These are phyloP conservation scores for Microdochium bolleyi DNA, from an alignment of 2,329 filamentous ascomycete genomes.

Conservation along the genomic window DNA sequence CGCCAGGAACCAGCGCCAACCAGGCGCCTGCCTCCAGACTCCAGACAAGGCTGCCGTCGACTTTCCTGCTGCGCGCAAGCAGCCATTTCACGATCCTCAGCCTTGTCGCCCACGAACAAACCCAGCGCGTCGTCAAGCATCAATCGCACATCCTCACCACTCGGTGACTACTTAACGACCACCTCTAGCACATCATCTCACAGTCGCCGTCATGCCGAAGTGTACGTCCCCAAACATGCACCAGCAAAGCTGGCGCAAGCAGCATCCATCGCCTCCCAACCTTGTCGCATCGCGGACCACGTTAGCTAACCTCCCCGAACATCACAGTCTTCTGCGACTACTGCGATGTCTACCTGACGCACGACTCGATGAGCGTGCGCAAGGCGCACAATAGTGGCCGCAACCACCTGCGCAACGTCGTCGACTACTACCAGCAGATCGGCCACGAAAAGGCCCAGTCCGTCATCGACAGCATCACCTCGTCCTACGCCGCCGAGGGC, in stretches of 20 bases:
- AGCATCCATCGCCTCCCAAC: conserved; percentile 7
- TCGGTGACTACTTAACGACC: neutral
- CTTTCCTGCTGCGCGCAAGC: neutral
- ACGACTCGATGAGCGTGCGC: conserved; percentile 99
- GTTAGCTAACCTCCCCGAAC: conserved; percentile 5
- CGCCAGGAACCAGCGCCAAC: neutral
- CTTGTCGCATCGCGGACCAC: conserved; percentile 10
- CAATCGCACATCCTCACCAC: neutral
- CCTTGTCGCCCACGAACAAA: neutral
- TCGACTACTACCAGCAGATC: conserved; percentile 99
- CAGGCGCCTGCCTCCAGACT: neutral
- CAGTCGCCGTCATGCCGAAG: conserved; percentile 64
- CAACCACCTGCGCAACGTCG: conserved; percentile 94
- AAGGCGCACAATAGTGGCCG: conserved; percentile 96
- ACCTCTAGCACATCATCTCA: neutral
- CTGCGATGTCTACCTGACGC: conserved; percentile 99
- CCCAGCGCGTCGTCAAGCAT: neutral
- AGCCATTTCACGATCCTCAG: neutral
- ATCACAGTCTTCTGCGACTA: conserved; percentile 81
- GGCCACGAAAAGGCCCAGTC: conserved; percentile 97
- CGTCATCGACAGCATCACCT: conserved; percentile 96
- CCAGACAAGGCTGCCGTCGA: neutral
- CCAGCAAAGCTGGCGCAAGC: conserved; percentile 22
- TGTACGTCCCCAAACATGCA: conserved; percentile 49
- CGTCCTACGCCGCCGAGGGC: conserved; percentile 89